phyloP scores from a whole-genome alignment of 805 yeast species.

The Teunomyces atbi region DNA sequence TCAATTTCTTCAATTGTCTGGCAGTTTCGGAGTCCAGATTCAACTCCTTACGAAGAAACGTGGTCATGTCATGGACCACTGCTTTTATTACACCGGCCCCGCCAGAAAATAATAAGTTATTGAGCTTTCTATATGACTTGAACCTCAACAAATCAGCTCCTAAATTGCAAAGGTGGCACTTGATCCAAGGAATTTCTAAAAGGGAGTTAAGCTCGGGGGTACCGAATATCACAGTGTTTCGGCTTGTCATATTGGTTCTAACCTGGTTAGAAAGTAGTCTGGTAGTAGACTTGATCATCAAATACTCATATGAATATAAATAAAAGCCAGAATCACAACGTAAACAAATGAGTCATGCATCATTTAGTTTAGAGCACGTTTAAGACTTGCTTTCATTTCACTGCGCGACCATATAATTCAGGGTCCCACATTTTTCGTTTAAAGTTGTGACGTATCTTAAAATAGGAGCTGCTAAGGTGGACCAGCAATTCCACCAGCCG shows the following conservation, averaged over 20 bases:
- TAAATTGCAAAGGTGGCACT: conserved; percentile 31
- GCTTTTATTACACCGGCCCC: conserved; percentile 35
- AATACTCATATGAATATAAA: not conserved
- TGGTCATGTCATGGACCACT: conserved; percentile 31
- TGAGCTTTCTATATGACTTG: conserved; percentile 31
- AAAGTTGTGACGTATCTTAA: not conserved
- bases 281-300: not conserved
- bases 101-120: conserved; percentile 22
- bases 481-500: too few species aligned
- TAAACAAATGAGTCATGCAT: conserved; percentile 1
- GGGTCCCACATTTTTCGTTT: not conserved
- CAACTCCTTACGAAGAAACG: conserved; percentile 31
- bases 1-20: conserved; percentile 21
- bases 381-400: not conserved
- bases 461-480: not conserved
- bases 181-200: conserved; percentile 24
- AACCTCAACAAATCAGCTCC: conserved; percentile 36
- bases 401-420: not conserved
- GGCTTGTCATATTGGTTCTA: not conserved
- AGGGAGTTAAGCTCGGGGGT: conserved; percentile 10
- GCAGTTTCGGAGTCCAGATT: conserved; percentile 13
- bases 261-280: not conserved
- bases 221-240: conserved; percentile 2
- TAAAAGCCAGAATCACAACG: not conserved
- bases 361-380: not conserved